Evolutionary conservation across 371 early-diverging fungal genomes (phyloP).

Genomic region (Lichtheimia corymbifera): DNA sequence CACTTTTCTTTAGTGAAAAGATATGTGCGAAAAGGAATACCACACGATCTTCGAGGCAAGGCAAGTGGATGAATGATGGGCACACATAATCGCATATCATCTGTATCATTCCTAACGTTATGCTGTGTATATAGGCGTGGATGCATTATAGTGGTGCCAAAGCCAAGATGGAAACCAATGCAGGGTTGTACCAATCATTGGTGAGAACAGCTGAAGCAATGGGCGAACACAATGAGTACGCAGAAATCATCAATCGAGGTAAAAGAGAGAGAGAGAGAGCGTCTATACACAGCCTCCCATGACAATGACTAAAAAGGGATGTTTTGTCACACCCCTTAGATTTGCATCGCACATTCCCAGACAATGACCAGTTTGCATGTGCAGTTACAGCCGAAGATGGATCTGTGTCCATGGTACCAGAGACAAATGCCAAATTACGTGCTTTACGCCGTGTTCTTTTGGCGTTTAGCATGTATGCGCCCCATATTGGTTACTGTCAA

Average conservation of each 20-base stretch:
- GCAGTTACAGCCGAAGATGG: slow-evolving; percentile 33
- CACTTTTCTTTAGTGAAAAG: slow-evolving; percentile 59
- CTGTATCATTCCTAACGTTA: neutral
- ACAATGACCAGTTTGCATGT: slow-evolving; percentile 70
- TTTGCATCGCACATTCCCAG: slow-evolving; percentile 83
- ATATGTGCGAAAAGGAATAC: slow-evolving; percentile 80
- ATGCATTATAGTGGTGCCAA: slow-evolving; percentile 81
- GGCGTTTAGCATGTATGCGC: slow-evolving; percentile 66
- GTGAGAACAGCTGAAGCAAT: slow-evolving; percentile 51
- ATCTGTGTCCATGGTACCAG: slow-evolving; percentile 27
- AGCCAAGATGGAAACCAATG: slow-evolving; percentile 54
- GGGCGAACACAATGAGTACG: slow-evolving; percentile 57
- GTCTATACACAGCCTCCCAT: neutral
- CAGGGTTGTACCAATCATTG: slow-evolving; percentile 59
- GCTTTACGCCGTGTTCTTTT: slow-evolving; percentile 71
- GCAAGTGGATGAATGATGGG: slow-evolving; percentile 32
- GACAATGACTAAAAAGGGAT: too few species aligned
- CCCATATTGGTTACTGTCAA: slow-evolving; percentile 85
- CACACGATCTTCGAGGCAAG: slow-evolving; percentile 61
- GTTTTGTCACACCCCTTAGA: slow-evolving; percentile 28
- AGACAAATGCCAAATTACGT: slow-evolving; percentile 55
- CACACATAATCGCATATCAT: neutral
- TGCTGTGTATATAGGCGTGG: slow-evolving; percentile 60
- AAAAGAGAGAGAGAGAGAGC: too few species aligned
- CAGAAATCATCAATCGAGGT: slow-evolving; percentile 67